Conservation (phyloP, 164 flowering plant species). For the Vitis riparia region DNA sequence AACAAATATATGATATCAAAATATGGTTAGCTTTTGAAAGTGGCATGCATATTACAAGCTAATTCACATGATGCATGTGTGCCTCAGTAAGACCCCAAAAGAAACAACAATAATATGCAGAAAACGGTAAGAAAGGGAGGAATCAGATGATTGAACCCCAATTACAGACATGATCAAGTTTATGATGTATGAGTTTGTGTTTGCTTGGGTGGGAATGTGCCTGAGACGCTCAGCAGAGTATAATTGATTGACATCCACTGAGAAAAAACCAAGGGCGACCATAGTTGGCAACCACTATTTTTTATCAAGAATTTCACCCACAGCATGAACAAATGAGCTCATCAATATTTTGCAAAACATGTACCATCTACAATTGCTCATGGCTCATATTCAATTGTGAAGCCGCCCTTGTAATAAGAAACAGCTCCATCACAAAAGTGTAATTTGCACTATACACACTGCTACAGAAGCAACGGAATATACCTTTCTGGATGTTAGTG, state of each 20-base stretch:
- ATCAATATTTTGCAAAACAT: not conserved
- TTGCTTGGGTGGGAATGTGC: not conserved
- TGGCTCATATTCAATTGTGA: not conserved
- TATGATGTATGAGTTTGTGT: not conserved
- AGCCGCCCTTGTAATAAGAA: not conserved
- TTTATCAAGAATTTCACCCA: not conserved
- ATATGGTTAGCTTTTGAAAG: too few relatives aligned
- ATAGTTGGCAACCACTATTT: not conserved
- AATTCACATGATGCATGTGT: too few relatives aligned
- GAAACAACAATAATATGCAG: too few relatives aligned
- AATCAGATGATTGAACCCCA: too few relatives aligned
- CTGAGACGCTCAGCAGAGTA: too few relatives aligned
- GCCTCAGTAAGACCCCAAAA: too few relatives aligned
- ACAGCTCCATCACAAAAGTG: too few relatives aligned
- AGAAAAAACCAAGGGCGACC: not conserved
- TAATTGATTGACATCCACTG: too few relatives aligned
- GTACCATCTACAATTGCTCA: not conserved
- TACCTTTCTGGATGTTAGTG: slow-evolving; percentile 48
- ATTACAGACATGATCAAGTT: not conserved
- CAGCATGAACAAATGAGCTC: not conserved
- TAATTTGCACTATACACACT: not conserved
- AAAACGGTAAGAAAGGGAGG: too few relatives aligned
- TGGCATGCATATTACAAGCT: too few relatives aligned
- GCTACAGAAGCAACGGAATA: not conserved
- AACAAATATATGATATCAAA: too few relatives aligned